Base-by-base conservation (phyloP, 768 basidiomycete species). In the Mycena floridula region DNA sequence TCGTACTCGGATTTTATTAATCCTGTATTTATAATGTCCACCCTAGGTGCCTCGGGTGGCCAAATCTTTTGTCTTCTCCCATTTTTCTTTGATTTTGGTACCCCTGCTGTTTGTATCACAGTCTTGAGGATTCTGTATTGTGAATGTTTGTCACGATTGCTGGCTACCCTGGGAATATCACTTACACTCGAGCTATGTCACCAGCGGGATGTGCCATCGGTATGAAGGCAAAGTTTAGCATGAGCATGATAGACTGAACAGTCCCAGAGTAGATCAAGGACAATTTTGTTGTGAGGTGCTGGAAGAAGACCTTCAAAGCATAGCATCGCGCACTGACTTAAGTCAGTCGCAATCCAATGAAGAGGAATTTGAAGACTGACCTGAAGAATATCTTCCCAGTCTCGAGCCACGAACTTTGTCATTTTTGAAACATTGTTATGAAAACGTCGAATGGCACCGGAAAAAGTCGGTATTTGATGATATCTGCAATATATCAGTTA, bases 371-470 rank as follows among this genome's bases (percentile, higher is more conserved):
- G 15, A 15, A 42, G 7, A n/a, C 41, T 16, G 12, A 42, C 62
- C 52, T 64, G 60, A 0, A 64, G 44, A 1, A 61, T 35, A 11
- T 64, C 59, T 25, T 63, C 56, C n/a, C 56, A 64, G 30, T 64
- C 53, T 1, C 50, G 40, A 5, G 55, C 63, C 7, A 49, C 48
- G 2, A 49, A 37, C 2, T 58, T 45, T 26, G 46, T 43, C 37
- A 56, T 43, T 13, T 61, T 48, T 0, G 53, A 43, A 1, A 60
- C 41, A 25, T 58, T 56, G 1, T 38, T 23, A 9, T 45, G 40
- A 38, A 64, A 62, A 8, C 41, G 23, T 0, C 50, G 44, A 2
- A 64, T 64, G 0, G 49, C 28, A 2, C 37, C 47, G 8, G 13
- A 43, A 47, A 47, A 47, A n/a, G 46, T 30, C 13, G 43, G 25